Conservation (phyloP, 75 land plant genomes). For the Pinus taeda region DNA sequence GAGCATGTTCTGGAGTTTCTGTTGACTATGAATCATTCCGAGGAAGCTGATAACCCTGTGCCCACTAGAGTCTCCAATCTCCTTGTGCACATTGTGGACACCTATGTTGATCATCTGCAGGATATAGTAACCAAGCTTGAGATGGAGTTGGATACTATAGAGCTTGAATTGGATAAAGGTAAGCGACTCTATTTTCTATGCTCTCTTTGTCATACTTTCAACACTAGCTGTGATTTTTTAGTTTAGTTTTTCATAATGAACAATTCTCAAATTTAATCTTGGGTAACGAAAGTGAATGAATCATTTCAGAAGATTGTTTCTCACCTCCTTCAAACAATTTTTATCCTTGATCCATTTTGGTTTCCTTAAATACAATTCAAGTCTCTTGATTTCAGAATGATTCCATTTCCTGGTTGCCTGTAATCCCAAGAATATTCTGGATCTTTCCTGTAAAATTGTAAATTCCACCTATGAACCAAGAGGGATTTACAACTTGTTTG, state of each 20-base stretch:
- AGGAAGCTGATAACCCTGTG: constrained; percentile 80
- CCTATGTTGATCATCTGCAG: constrained; percentile 86
- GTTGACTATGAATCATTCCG: constrained; percentile 84
- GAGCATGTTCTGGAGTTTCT: constrained; percentile 85
- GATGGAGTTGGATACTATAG: constrained; percentile 76
- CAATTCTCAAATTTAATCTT: neutral
- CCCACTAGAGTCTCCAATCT: constrained; percentile 66
- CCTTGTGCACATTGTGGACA: constrained; percentile 75
- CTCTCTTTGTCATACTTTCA: neutral
- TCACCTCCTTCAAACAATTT: neutral
- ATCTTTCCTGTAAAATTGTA: neutral
- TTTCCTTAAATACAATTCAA: neutral
- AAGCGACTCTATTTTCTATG: neutral
- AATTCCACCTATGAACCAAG: neutral
- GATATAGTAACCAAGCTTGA: constrained; percentile 79
- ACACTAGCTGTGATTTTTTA: neutral
- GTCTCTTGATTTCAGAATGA: too few species aligned
- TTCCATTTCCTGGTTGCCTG: neutral
- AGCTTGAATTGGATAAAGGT: constrained; percentile 84
- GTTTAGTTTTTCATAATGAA: neutral
- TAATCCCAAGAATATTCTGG: neutral
- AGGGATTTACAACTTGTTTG: neutral
- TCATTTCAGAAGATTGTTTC: neutral
- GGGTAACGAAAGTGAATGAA: neutral
- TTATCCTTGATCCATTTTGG: neutral